Base-by-base conservation (phyloP, 257 asterid species). In the Leptodermis oblonga region DNA sequence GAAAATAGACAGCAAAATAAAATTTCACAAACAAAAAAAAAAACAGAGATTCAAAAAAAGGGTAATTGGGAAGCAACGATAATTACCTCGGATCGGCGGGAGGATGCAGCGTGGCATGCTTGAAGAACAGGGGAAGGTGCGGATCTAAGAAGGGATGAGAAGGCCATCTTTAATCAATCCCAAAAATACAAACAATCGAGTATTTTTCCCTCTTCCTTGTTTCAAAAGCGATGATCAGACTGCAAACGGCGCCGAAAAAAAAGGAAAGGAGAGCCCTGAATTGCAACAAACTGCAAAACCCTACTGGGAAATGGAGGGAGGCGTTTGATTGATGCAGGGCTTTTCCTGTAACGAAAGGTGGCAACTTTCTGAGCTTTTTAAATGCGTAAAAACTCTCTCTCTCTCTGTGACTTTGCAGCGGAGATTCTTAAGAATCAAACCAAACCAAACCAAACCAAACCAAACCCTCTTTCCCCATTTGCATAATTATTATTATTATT, bases 131-230 rank as follows among this genome's bases (percentile, higher is more conserved):
- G 85, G 0, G 92, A 81, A 48, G 81, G 73, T 52, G 83, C 73
- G 78, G 92, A 88, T 86, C 95, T 79, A 22, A 83, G 48, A 28
- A 83, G 78, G 37, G 90, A 72, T 34, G 92, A 88, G 62, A 80
- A 84, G 23, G 90, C 85, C 95, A 87, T 85, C 75, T 68, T 7
- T 3, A 58, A 55, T 13, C 18, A 55, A 55, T 23, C 1, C 36
- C 34, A 12, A 10, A 1, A 48, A 48, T 3, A 48, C 3, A 20
- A 48, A 48, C 4, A 48, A 48, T 46, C n/a, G 52, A 41, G 13
- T 41, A 1, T 41, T 41, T 41, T 5, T 41, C 10, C 12, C 13
- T 5, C 14, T 58, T 15, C 36, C 8, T 43, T 26, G 7, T 33
- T 28, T 26, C 58, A 58, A 34, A 33, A 61, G 22, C 5, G 42